phyloP scores from a whole-genome alignment of 805 yeast genomes.

The Yarrowia deformans region DNA sequence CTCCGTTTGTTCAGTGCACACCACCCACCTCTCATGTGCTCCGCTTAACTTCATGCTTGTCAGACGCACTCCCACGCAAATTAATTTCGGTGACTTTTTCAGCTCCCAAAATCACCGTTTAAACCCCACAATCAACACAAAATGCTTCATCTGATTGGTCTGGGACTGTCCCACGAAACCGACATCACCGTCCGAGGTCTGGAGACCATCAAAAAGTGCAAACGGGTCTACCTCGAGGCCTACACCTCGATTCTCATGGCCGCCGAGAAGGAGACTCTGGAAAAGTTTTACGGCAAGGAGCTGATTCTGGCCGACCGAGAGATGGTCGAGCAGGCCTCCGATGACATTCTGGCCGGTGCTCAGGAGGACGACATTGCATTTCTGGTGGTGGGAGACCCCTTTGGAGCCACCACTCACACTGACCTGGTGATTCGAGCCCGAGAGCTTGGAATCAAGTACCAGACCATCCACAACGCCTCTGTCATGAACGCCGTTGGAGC shows the following conservation, averaged over 20 bases:
- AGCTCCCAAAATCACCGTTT: background rate
- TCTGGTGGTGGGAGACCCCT: constrained; percentile 95
- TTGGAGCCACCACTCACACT: constrained; percentile 98
- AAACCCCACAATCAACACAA: constrained; percentile 34
- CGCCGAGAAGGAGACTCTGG: constrained; percentile 76
- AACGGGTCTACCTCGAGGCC: constrained; percentile 92
- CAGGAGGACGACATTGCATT: constrained; percentile 86
- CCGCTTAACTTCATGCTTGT: background rate
- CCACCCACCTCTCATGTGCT: background rate
- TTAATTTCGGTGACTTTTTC: constrained; percentile 20
- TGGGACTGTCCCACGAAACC: constrained; percentile 85
- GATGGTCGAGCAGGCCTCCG: constrained; percentile 88
- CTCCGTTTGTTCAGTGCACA: background rate
- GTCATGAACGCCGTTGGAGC: constrained; percentile 99
- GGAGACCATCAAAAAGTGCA: constrained; percentile 80
- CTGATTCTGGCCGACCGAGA: constrained; percentile 93
- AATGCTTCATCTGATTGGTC: constrained; percentile 90
- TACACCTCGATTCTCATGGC: constrained; percentile 96
- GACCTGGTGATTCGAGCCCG: constrained; percentile 92
- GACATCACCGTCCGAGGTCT: constrained; percentile 96
- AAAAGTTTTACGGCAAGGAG: constrained; percentile 82
- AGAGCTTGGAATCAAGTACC: constrained; percentile 77
- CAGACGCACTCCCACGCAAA: constrained; percentile 27
- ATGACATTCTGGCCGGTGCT: constrained; percentile 78
- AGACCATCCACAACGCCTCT: constrained; percentile 91